Conservation (phyloP, 1,284 basidiomycete species). For the Cutaneotrichosporon dermatis region DNA sequence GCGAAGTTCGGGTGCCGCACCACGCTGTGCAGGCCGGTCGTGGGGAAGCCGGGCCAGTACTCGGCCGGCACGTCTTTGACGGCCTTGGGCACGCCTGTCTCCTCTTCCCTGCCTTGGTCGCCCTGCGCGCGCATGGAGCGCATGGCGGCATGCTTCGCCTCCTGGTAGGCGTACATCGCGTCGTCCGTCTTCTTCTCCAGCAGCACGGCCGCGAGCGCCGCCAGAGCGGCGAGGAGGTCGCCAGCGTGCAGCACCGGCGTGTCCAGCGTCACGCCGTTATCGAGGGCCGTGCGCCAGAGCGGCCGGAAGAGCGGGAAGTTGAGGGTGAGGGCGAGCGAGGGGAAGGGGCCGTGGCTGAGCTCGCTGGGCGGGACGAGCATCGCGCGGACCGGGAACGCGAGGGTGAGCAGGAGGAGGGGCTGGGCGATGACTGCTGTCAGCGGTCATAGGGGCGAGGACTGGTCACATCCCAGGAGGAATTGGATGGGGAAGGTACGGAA, state of each 20-base stretch:
- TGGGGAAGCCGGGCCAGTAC: constrained; percentile 72
- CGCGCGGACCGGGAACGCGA: constrained; percentile 54
- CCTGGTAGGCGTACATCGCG: constrained; percentile 77
- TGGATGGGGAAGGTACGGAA: no score
- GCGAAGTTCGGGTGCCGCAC: constrained; percentile 86
- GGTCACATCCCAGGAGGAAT: no score
- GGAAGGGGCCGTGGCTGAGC: background rate
- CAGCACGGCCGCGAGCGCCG: constrained; percentile 57
- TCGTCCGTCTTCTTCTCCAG: constrained; percentile 82
- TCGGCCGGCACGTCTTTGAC: constrained; percentile 34
- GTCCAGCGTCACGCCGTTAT: constrained; percentile 11
- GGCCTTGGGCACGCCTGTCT: constrained; percentile 20
- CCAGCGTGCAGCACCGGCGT: constrained; percentile 54
- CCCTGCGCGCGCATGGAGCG: background rate
- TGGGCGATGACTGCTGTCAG: constrained; percentile 28
- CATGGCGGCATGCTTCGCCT: constrained; percentile 62
- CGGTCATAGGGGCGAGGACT: background rate
- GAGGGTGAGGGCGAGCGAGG: constrained; percentile 6
- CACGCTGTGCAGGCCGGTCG: constrained; percentile 77
- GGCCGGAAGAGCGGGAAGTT: background rate
- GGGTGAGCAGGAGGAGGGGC: constrained; percentile 61
- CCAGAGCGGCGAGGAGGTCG: constrained; percentile 60
- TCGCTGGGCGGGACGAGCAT: constrained; percentile 29
- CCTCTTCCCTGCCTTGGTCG: background rate
- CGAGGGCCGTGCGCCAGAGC: constrained; percentile 42